A percentile compares a stretch with the other conserved stretches of the same genome.
Conservation (phyloP, 129 eudicot genomes). For the Flaveria ramosissima region DNA sequence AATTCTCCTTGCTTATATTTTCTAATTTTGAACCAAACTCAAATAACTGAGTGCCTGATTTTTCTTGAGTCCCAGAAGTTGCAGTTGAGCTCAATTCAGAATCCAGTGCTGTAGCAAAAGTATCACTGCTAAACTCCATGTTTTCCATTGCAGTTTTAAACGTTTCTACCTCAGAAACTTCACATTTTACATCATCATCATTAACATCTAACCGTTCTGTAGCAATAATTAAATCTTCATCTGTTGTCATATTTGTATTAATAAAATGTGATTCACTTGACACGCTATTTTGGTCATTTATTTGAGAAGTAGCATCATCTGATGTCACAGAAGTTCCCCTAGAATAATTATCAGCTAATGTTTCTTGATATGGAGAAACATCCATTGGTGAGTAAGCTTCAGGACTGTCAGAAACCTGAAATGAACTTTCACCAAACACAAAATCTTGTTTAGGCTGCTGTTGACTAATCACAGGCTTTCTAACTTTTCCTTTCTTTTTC, state of each 20-base stretch:
- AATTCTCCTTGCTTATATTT: conserved; percentile 46
- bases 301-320: conserved; percentile 42
- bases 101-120: conserved; percentile 62
- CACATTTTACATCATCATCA: conserved; percentile 37
- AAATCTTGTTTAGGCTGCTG: conserved; percentile 31
- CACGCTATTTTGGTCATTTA: conserved; percentile 38
- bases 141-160: conserved; percentile 73
- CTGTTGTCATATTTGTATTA: conserved; percentile 39
- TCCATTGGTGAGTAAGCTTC: conserved; percentile 96
- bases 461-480: conserved; percentile 44
- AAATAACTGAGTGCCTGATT: conserved; percentile 43
- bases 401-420: conserved; percentile 42
- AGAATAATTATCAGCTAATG: conserved; percentile 43
- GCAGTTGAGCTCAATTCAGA: conserved; percentile 59
- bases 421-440: conserved; percentile 33
- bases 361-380: conserved; percentile 80
- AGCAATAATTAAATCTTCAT: conserved; percentile 59
- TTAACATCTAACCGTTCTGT: conserved; percentile 53
- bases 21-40: conserved; percentile 49
- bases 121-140: conserved; percentile 58
- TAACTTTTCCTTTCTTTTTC: conserved; percentile 67
- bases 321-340: conserved; percentile 70
- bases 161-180: conserved; percentile 60
- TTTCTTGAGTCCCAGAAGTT: conserved; percentile 48
- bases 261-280: conserved; percentile 46